Evolutionary conservation across 306 rosid species (phyloP).

Genomic region (Coriaria nepalensis): DNA sequence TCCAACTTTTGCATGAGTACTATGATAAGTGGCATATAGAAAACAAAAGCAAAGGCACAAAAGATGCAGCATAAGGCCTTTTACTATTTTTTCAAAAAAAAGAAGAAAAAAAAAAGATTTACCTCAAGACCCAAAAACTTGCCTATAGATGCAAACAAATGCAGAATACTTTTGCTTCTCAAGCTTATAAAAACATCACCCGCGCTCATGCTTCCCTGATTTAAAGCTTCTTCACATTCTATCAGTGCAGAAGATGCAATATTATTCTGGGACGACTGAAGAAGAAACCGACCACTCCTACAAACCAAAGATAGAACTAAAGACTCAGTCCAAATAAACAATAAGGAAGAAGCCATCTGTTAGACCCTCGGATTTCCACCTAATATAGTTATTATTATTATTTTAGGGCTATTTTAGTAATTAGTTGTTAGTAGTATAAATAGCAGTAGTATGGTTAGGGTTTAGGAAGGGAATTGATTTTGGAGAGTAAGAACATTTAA

Average conservation of each 20-base stretch:
- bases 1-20: conserved; percentile 4
- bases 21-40: conserved; percentile 5
- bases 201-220: conserved; percentile 80
- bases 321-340: neutral
- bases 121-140: conserved; percentile 92
- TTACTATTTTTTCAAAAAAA: neutral
- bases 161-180: conserved; percentile 89
- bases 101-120: conserved; percentile 14
- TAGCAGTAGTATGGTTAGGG: no score
- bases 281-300: conserved; percentile 92
- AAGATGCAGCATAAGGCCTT: conserved; percentile 55
- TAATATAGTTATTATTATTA: no score
- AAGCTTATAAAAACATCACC: conserved; percentile 74
- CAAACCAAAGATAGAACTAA: conserved; percentile 14
- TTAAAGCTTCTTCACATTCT: conserved; percentile 91
- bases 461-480: no score
- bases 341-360: neutral
- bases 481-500: no score
- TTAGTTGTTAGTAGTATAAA: no score
- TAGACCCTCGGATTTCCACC: no score
- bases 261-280: conserved; percentile 63
- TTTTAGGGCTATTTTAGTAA: no score
- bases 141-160: conserved; percentile 81
- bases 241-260: conserved; percentile 40
- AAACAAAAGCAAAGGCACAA: conserved; percentile 10